Evolutionary conservation across 306 rosid species (phyloP), one percentile per base, ranked within the genome.

Genomic region (Ormosia semicastrata): DNA sequence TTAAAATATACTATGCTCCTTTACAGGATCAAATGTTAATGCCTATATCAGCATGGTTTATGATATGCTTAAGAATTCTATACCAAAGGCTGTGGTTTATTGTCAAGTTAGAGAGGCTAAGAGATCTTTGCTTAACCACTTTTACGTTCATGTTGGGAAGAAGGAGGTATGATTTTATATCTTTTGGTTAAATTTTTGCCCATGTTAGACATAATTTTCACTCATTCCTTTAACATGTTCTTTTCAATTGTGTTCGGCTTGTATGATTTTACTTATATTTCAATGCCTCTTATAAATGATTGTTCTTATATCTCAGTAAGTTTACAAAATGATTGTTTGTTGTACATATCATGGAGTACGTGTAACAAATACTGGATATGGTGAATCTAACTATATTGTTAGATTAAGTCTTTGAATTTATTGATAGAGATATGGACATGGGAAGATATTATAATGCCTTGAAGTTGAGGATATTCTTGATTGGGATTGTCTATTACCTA

Each of bases 41-140:
- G 69, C 97, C 62, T 95, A 95, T 73, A 93, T 95, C 75, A 81
- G 60, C 56, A 93, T 96, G 99, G 97, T 96, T 49, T 91, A 91
- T 57, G 99, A 93, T 36, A 91, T 94, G 0, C 90, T 96, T 47
- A 92, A 89, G 81, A 86, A 88, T 91, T 89, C 99, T 11, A 85
- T 96, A 82, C 99, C 99, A 8, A 96, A 96, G 92, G 98, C 98
- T 29, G 98, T 96, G 68, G 99, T 96, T 68, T 84, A 92, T 86
- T 96, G 99, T 85, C 99, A 96, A 96, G 98, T 96, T 78, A 94
- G 99, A 85, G 99, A 96, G 90, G 99, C 99, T 34, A 96, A 91
- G 89, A 92, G 97, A 86, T 92, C 98, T 33, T 84, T 96, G 77
- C 92, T 96, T 30, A 93, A 89, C 92, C 79, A 76, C 71, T 96